Base-by-base conservation (phyloP, 1,284 basidiomycete species). In the Cutaneotrichosporon sp. region DNA sequence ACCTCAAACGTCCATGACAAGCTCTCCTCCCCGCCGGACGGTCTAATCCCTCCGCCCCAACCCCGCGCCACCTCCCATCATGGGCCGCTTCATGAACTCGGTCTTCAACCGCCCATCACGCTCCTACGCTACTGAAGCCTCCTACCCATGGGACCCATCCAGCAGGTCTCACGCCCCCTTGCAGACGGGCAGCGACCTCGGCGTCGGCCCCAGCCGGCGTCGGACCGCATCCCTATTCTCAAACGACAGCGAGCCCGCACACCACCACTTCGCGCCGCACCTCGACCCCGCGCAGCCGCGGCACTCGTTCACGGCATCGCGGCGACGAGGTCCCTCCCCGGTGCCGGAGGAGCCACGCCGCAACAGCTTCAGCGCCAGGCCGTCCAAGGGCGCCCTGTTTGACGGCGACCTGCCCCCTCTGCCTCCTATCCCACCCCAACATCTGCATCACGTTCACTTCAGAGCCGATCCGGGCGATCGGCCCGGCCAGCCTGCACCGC, bases 81-180 rank as follows among this genome's bases (percentile, higher is more conserved):
- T 78, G 76, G 72, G 75, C 3, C 73, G 70, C 62, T 72, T 78
- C 47, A 47, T 78, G 22, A 71, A 78, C 50, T 29, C 69, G 7
- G 73, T 75, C 13, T 63, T 77, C 11, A 62, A 70, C 25, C 74
- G 76, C 45, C 76, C 76, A 11, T 72, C 76, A 0, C 66, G 75
- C 20, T 73, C 69, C 16, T 78, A 78, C 58, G 74, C 74, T 4
- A 25, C 33, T 13, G 51, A 53, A n/a, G 51, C 51, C 14, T 24
- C 33, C 13, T 38, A 34, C 14, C 51, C 51, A 25, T 53, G 51
- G 51, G 51, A 53, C 20, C 34, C n/a, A 20, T 10, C 34, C 9
- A n/a, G n/a, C 25, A 29, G n/a, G n/a, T n/a, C n/a, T n/a, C n/a
- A n/a, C n/a, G n/a, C n/a, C n/a, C n/a, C 22, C 38, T 6, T 9